A percentile compares a stretch with the other conserved stretches of the same genome.
Conservation (phyloP, 73 alveolate species). For the Paramecium bursaria region DNA sequence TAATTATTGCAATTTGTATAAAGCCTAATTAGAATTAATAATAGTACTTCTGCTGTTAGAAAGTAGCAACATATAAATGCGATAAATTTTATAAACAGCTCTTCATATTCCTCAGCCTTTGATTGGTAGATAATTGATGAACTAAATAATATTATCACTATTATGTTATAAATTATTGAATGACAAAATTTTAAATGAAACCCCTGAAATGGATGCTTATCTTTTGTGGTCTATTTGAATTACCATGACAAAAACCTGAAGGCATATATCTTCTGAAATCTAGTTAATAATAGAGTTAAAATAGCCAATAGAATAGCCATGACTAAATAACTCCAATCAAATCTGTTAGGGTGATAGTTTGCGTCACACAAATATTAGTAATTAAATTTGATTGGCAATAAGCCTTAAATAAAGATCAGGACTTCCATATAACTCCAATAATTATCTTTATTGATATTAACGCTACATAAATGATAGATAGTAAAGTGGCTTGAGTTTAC, state of each 20-base stretch:
- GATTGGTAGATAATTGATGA: neutral
- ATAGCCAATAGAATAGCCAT: neutral
- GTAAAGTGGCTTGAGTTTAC: too few relatives aligned
- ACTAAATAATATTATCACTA: neutral
- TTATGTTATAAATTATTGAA: neutral
- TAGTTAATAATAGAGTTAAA: neutral
- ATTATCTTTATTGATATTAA: neutral
- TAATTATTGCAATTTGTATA: slow-evolving; percentile 9
- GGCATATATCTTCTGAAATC: slow-evolving; percentile 14
- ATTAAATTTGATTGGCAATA: neutral
- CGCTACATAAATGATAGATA: too few relatives aligned
- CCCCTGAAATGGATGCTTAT: neutral
- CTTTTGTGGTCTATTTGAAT: neutral
- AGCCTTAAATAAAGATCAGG: neutral
- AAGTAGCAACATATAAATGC: neutral
- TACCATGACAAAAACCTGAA: neutral
- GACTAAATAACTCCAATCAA: slow-evolving; percentile 45
- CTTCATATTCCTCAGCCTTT: slow-evolving; percentile 34
- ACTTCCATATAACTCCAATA: slow-evolving; percentile 45
- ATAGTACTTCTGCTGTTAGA: slow-evolving; percentile 10
- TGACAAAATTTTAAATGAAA: slow-evolving; percentile 24
- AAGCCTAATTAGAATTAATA: neutral
- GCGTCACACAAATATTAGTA: slow-evolving; percentile 46
- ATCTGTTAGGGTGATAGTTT: slow-evolving; percentile 45
- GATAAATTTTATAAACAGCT: neutral